These are phyloP conservation scores for Agaricus subrufescens DNA, from an alignment of 768 basidiomycete species.

Conservation along the genomic window DNA sequence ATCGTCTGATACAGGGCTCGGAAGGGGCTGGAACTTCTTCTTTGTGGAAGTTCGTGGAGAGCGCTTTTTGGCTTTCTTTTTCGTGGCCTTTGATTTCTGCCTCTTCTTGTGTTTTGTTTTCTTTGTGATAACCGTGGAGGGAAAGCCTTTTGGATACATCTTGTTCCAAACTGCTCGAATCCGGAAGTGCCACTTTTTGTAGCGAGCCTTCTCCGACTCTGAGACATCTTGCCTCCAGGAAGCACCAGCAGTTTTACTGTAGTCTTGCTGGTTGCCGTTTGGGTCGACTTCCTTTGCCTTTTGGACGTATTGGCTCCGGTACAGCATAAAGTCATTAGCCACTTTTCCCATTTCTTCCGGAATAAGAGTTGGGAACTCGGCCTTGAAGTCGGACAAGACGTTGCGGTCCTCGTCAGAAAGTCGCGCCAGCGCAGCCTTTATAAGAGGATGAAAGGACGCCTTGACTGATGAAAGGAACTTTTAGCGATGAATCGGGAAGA, in stretches of 20 bases:
- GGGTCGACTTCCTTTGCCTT: constrained; percentile 10
- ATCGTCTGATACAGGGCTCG: constrained; percentile 2
- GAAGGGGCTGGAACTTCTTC: neutral
- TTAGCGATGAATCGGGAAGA: neutral
- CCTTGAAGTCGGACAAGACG: neutral
- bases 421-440: neutral
- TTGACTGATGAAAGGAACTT: neutral
- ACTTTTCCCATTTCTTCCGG: neutral
- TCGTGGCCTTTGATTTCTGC: neutral
- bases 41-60: neutral
- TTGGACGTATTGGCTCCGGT: constrained; percentile 25
- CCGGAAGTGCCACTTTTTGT: neutral
- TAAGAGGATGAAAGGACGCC: neutral
- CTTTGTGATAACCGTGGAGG: neutral
- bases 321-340: constrained; percentile 26
- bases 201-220: constrained; percentile 14
- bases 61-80: neutral
- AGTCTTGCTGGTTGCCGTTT: constrained; percentile 25
- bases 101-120: neutral
- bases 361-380: neutral
- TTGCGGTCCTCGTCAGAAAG: neutral
- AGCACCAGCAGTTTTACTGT: constrained; percentile 27
- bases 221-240: constrained; percentile 22
- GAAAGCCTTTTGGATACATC: neutral
- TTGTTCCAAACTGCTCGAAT: neutral